Base-by-base conservation (phyloP, 2,329 filamentous ascomycete genomes). In the Xylariaceae sp. region DNA sequence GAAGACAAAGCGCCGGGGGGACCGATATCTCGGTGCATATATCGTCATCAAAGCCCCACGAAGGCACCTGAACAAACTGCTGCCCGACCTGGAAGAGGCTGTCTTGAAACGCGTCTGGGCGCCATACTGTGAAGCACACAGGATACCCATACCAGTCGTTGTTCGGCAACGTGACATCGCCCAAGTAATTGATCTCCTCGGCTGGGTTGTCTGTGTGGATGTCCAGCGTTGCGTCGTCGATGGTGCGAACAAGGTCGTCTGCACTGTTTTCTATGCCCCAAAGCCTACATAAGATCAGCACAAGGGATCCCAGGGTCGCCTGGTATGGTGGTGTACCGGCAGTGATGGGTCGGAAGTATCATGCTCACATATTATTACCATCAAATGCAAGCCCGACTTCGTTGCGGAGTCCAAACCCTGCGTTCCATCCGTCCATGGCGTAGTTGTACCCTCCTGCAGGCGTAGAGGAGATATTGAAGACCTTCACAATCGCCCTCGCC, bases 161-260 rank as follows among this genome's bases (percentile, higher is more conserved):
- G 36, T 60, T 64, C 26, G 70, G 71, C 9, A 50, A 36, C 27
- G 73, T 71, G 3, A 83, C 64, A 43, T 73, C 73, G 5, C 79
- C 78, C 32, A 80, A 70, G 57, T 72, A 83, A 55, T 83, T 83
- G 47, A 83, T 55, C 54, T 83, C 75, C 51, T 84, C 80, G 4
- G 72, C 76, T 1, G 79, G 79, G 44, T 83, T 83, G 50, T 79
- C 65, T 34, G 70, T 61, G 44, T 80, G 74, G 31, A 81, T 68
- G 42, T 78, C 73, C 15, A 42, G 51, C 2, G 45, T 43, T 3
- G 26, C 36, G 29, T 46, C 56, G 12, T 67, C 53, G 19, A 70
- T 67, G 30, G 65, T 58, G 27, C 78, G 67, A 12, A 59, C 60
- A n/a, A 82, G 61, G 31, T 81, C 57, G 52, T 83, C 78, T 3